Evolutionary conservation across 352 stramenopile species (phyloP).

Genomic region (Phytophthora vignae): DNA sequence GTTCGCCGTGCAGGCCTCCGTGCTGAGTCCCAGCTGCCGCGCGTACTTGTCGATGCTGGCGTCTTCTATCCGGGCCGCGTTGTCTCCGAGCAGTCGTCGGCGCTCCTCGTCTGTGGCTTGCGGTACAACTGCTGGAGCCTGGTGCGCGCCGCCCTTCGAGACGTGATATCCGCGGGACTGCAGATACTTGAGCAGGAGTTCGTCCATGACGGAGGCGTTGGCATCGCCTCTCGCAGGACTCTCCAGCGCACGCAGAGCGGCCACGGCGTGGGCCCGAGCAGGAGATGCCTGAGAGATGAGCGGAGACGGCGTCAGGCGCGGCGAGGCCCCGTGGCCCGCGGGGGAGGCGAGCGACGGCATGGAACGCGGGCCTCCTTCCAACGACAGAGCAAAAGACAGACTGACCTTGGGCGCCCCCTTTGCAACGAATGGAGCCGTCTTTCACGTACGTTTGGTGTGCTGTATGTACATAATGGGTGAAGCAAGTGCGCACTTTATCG

Average conservation of each 20-base stretch:
- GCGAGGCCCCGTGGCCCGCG: slow-evolving; percentile 19
- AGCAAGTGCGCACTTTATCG: neutral
- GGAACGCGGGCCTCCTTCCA: slow-evolving; percentile 4
- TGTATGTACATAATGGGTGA: neutral
- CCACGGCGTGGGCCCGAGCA: slow-evolving; percentile 8
- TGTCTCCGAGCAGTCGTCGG: slow-evolving; percentile 43
- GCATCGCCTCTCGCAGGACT: slow-evolving; percentile 17
- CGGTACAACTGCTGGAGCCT: neutral
- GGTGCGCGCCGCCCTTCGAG: slow-evolving; percentile 19
- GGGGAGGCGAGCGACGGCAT: slow-evolving; percentile 36
- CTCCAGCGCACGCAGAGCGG: slow-evolving; percentile 12
- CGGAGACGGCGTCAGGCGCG: slow-evolving; percentile 10
- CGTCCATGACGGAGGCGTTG: slow-evolving; percentile 58
- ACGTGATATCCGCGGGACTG: slow-evolving; percentile 65
- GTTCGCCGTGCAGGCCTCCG: slow-evolving; percentile 77
- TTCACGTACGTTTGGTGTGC: neutral
- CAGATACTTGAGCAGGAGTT: slow-evolving; percentile 78
- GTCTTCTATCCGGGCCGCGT: slow-evolving; percentile 23
- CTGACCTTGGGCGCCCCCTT: slow-evolving; percentile 16
- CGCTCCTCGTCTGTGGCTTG: slow-evolving; percentile 39
- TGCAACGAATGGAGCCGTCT: neutral
- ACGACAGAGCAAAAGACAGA: slow-evolving; percentile 37
- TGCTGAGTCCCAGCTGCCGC: slow-evolving; percentile 69
- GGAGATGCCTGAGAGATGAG: slow-evolving; percentile 8
- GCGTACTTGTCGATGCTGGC: slow-evolving; percentile 68